Base-by-base conservation (phyloP, 179 eudicot species). In the Amaranthus tricolor region DNA sequence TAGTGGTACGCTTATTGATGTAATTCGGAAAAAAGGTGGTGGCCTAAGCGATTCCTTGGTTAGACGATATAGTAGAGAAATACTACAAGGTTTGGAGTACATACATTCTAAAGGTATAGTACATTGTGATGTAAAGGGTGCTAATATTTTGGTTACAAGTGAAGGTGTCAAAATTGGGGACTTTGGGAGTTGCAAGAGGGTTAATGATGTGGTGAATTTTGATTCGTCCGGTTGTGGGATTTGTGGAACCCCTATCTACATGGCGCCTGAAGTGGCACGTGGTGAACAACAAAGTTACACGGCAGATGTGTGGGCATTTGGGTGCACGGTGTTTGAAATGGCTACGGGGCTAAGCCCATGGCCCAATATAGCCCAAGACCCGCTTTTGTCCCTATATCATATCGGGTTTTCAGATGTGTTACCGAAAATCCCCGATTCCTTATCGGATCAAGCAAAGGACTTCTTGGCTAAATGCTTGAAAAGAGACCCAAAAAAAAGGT, bases 151-250 rank as follows among this genome's bases (percentile, higher is more conserved):
- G 67, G 75, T 84, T 63, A 66, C 89, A 8, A 74, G 70, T 14
- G 64, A 64, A 5, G 85, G 82, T 51, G 89, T 70, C 40, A 88
- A 92, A 71, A 79, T 94, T 11, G 90, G 91, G 6, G 97, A 94
- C 55, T 89, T 94, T n/a, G 98, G 98, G n/a, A 89, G 91, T 70
- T 89, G 97, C n/a, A 88, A 57, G 78, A n/a, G 82, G 80, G 55
- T 72, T 9, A 54, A 63, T 55, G 75, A 68, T 44, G 72, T 60
- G 66, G 81, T 77, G 3, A 55, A 31, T 7, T 10, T 54, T 43
- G 14, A 49, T 63, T 78, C 40, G 65, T 62, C 70, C 1, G 2
- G 1, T 2, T 16, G 60, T 58, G 44, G 13, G 16, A 53, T 81
- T 12, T 43, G 66, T 61, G 87, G 87, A 73, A 84, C 87, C 15